A percentile compares a stretch with the other conserved stretches of the same genome.
These are phyloP conservation scores for Hericium alpestre DNA, from an alignment of 768 basidiomycete species.

Conservation along the genomic window DNA sequence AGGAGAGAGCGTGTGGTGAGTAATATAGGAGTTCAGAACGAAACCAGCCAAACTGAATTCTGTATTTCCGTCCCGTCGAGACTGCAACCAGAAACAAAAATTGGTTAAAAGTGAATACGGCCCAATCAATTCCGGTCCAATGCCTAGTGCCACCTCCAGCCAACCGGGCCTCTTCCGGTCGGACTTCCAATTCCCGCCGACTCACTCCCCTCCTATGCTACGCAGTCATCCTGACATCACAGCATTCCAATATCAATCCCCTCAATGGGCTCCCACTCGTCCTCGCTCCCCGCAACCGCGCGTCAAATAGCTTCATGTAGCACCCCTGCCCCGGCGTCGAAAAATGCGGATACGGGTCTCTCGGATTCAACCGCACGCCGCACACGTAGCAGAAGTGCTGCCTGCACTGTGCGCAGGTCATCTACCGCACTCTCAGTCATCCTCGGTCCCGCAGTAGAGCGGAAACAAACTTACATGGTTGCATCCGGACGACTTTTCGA, in stretches of 20 bases:
- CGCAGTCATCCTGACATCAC: constrained; percentile 1
- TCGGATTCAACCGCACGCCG: constrained; percentile 37
- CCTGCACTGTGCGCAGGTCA: constrained; percentile 67
- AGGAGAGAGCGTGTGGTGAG: constrained; percentile 1
- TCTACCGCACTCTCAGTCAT: constrained; percentile 29
- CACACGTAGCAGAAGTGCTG: constrained; percentile 81
- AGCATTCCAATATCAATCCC: constrained; percentile 23
- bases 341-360: constrained; percentile 62
- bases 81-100: background rate
- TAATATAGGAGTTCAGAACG: constrained; percentile 3
- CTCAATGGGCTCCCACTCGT: constrained; percentile 39
- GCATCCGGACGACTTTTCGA: constrained; percentile 73
- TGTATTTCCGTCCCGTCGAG: background rate
- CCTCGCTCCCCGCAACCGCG: constrained; percentile 20
- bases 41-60: background rate
- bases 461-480: constrained; percentile 54
- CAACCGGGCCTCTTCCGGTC: background rate
- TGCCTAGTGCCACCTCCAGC: background rate
- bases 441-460: background rate
- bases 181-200: background rate
- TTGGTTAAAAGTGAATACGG: background rate
- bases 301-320: constrained; percentile 60
- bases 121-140: background rate
- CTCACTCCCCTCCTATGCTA: background rate
- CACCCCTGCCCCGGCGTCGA: constrained; percentile 41